Evolutionary conservation across 768 basidiomycete genomes (phyloP).

Genomic region (Cystobasidium ongulense): DNA sequence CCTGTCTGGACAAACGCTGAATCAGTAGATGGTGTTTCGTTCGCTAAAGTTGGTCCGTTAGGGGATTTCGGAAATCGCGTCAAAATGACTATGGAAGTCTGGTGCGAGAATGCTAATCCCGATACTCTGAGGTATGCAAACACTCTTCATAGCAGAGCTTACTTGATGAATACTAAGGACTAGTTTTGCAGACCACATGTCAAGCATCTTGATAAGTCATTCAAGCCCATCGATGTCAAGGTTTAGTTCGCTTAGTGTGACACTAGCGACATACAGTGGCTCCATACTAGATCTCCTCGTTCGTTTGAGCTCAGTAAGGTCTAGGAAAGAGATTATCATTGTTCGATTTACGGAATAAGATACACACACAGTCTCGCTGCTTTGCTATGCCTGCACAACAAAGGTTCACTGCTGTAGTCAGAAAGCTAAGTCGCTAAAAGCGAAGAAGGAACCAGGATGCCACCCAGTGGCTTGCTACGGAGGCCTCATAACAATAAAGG

Average conservation of each 20-base stretch:
- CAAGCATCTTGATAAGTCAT: not conserved
- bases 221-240: not conserved
- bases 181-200: not conserved
- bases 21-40: not conserved
- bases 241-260: no score
- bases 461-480: no score
- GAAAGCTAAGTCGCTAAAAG: no score
- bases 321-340: no score
- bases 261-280: no score
- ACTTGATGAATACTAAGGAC: no score
- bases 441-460: not conserved
- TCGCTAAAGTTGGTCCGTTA: conserved; percentile 23
- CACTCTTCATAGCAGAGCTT: no score
- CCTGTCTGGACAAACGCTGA: conserved; percentile 19
- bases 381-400: not conserved
- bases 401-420: not conserved
- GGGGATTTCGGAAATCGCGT: not conserved
- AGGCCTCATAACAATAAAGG: no score
- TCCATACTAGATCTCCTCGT: no score
- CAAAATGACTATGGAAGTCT: conserved; percentile 7
- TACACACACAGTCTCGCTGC: not conserved
- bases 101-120: conserved; percentile 18
- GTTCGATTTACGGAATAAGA: not conserved
- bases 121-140: conserved; percentile 1
- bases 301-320: no score